Conservation (phyloP, 106 monocot species). For the Iris macrosiphon region DNA sequence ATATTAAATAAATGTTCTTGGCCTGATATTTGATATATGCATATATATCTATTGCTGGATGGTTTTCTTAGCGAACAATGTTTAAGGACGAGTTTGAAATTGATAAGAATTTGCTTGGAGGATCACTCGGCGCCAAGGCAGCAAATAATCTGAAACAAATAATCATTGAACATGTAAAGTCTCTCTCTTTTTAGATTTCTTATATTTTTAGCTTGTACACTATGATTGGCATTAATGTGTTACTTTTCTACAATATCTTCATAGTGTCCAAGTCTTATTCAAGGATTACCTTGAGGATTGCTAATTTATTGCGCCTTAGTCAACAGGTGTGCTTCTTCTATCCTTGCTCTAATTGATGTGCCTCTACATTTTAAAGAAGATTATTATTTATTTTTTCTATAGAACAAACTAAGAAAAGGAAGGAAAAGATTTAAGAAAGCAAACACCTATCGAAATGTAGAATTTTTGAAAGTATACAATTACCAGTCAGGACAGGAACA, state of each 20-base stretch:
- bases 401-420: too few relatives aligned
- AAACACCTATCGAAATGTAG: constrained; percentile 62
- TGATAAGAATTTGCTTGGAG: constrained; percentile 79
- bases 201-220: too few relatives aligned
- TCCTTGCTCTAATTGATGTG: too few relatives aligned
- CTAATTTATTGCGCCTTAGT: constrained; percentile 81
- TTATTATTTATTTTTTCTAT: too few relatives aligned
- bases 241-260: constrained; percentile 80
- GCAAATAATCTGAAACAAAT: constrained; percentile 74
- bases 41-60: background rate
- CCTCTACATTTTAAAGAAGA: too few relatives aligned
- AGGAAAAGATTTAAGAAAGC: background rate
- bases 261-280: constrained; percentile 97
- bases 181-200: constrained; percentile 1
- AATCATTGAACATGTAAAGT: constrained; percentile 89
- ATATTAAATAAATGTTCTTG: background rate
- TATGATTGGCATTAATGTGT: background rate
- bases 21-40: too few relatives aligned
- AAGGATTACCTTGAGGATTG: constrained; percentile 87
- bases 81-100: constrained; percentile 87
- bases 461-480: too few relatives aligned
- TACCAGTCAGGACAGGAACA: too few relatives aligned
- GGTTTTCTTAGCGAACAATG: constrained; percentile 56
- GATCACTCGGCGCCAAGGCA: constrained; percentile 70
- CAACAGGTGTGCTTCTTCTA: constrained; percentile 60